Percentiles rank a stretch among this genome's conserved stretches.
Evolutionary conservation across 192 early-diverging fungal genomes (phyloP).

Genomic region (Coemansia guatemalensis): DNA sequence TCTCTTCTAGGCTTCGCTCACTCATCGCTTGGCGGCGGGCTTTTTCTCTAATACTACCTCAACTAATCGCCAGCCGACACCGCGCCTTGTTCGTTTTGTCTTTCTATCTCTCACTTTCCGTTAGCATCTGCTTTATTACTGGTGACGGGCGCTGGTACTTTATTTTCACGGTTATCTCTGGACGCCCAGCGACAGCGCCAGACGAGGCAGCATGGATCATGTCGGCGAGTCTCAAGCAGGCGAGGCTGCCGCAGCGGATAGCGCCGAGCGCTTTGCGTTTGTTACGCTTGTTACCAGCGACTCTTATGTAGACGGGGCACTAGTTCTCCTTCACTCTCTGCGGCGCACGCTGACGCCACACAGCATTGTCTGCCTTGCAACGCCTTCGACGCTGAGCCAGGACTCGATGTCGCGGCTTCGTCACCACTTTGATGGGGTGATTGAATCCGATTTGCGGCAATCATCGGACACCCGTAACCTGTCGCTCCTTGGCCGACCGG

Average conservation of each 20-base stretch:
- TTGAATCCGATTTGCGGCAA: conserved; percentile 64
- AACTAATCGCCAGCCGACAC: not conserved
- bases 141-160: not conserved
- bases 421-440: conserved; percentile 67
- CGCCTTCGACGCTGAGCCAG: conserved; percentile 57
- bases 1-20: conserved; percentile 3
- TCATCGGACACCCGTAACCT: conserved; percentile 57
- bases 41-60: conserved; percentile 7
- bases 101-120: not conserved
- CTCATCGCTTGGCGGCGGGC: not conserved
- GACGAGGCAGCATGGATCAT: conserved; percentile 1
- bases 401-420: conserved; percentile 55
- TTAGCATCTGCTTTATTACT: not conserved
- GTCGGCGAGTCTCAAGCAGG: not conserved
- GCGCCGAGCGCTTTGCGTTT: conserved; percentile 59
- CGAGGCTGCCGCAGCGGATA: not conserved
- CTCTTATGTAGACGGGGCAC: conserved; percentile 79
- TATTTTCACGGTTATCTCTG: not conserved
- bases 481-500: conserved; percentile 80
- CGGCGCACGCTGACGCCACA: conserved; percentile 62
- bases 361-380: conserved; percentile 69
- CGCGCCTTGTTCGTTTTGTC: not conserved
- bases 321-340: conserved; percentile 76
- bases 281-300: conserved; percentile 88
- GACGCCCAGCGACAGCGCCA: not conserved